phyloP scores from a whole-genome alignment of 352 stramenopile species.

The Globisporangium megalacanthum region DNA sequence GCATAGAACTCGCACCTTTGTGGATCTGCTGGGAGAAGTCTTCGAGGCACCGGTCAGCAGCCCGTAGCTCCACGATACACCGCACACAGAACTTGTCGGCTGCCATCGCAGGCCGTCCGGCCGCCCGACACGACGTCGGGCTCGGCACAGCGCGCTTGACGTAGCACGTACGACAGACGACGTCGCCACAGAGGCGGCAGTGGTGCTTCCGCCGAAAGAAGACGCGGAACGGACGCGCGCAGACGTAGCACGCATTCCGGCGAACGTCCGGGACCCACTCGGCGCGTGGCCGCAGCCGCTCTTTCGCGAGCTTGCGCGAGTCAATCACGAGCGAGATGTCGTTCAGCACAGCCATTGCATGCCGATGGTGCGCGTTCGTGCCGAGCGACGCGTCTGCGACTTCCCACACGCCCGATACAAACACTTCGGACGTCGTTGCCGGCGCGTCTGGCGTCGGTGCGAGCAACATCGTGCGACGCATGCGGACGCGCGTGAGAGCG shows the following conservation, averaged over 20 bases:
- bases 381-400: conserved; percentile 25
- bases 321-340: conserved; percentile 56
- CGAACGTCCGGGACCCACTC: conserved; percentile 35
- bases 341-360: conserved; percentile 41
- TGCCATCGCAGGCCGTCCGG: conserved; percentile 14
- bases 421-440: conserved; percentile 38
- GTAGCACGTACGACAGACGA: conserved; percentile 47
- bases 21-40: conserved; percentile 27
- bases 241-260: conserved; percentile 18
- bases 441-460: conserved; percentile 23
- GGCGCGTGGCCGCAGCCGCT: conserved; percentile 20
- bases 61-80: conserved; percentile 40
- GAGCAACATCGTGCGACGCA: conserved; percentile 45
- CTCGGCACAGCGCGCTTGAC: conserved; percentile 30
- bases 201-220: conserved; percentile 35
- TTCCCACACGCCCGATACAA: conserved; percentile 34
- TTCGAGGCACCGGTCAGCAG: conserved; percentile 26
- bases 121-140: not conserved
- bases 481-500: conserved; percentile 29
- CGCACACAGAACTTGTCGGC: conserved; percentile 54
- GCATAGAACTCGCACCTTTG: conserved; percentile 17
- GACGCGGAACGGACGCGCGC: conserved; percentile 18
- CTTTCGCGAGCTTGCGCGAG: conserved; percentile 40
- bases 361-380: conserved; percentile 32
- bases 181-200: conserved; percentile 43